These are phyloP conservation scores for Rhododendron mucronatum DNA, from an alignment of 148 eudicot genomes.

Conservation along the genomic window DNA sequence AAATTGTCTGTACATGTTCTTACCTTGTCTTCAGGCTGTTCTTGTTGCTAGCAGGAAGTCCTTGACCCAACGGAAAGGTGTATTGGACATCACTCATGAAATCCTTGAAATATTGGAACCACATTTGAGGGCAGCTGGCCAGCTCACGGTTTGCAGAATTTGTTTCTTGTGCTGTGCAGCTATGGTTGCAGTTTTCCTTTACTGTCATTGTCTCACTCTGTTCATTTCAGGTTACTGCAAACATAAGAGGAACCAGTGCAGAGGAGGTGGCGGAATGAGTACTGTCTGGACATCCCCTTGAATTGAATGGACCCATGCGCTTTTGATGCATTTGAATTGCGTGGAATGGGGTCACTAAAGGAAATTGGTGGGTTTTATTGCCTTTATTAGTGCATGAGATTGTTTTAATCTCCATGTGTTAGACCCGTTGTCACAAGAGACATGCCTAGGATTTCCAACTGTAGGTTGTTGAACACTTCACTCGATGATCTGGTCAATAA, in stretches of 20 bases:
- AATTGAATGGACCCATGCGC: not conserved
- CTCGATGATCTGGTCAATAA: too few relatives aligned
- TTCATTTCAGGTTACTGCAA: slow-evolving; percentile 34
- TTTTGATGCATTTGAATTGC: not conserved
- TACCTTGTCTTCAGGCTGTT: slow-evolving; percentile 56
- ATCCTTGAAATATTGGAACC: too few relatives aligned
- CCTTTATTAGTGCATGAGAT: too few relatives aligned
- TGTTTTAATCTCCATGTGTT: too few relatives aligned
- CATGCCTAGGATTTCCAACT: too few relatives aligned
- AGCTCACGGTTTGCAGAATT: not conserved
- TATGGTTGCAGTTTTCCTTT: slow-evolving; percentile 3
- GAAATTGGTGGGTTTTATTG: not conserved
- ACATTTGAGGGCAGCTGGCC: too few relatives aligned
- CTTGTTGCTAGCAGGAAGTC: slow-evolving; percentile 81
- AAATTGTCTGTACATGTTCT: not conserved
- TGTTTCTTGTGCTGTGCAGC: not conserved
- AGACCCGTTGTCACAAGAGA: too few relatives aligned
- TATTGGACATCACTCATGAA: not conserved
- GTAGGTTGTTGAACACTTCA: too few relatives aligned
- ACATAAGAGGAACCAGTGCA: slow-evolving; percentile 88
- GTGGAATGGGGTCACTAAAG: not conserved
- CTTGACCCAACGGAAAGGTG: not conserved
- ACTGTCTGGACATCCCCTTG: slow-evolving; percentile 13
- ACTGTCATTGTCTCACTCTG: slow-evolving; percentile 13
- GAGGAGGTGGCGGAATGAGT: slow-evolving; percentile 85